phyloP scores from a whole-genome alignment of 352 stramenopile genomes.

The Globisporangium abappressorium region DNA sequence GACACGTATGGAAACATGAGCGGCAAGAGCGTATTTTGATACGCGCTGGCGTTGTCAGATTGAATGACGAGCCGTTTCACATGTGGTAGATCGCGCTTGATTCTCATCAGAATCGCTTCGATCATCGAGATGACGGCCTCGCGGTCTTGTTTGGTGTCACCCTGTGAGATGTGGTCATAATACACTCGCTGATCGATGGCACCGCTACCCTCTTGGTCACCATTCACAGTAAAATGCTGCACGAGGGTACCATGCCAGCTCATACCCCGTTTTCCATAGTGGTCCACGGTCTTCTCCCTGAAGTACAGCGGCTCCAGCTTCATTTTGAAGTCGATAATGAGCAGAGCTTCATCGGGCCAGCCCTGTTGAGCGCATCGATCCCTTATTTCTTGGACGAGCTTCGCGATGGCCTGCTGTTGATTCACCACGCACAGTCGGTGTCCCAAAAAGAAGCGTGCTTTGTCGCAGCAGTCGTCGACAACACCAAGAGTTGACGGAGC shows the following conservation, averaged over 20 bases:
- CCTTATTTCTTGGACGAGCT: constrained; percentile 1
- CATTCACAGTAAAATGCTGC: constrained; percentile 17
- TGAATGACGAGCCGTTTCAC: constrained; percentile 22
- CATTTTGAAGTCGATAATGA: constrained; percentile 40
- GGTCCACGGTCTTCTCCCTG: constrained; percentile 28
- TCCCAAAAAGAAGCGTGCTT: no score
- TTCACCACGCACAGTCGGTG: constrained; percentile 23
- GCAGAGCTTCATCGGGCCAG: constrained; percentile 19
- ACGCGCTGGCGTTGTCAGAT: constrained; percentile 30
- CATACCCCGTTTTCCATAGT: constrained; percentile 34
- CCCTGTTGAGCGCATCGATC: background rate
- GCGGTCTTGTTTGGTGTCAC: constrained; percentile 28
- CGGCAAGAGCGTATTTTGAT: constrained; percentile 25
- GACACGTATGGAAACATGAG: constrained; percentile 21
- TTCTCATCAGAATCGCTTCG: constrained; percentile 25
- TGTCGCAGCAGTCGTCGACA: no score
- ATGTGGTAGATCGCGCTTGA: constrained; percentile 17
- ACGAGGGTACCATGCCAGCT: constrained; percentile 28
- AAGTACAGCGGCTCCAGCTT: constrained; percentile 28
- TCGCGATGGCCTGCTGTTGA: constrained; percentile 15
- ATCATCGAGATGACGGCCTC: constrained; percentile 22
- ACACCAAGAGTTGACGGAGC: no score
- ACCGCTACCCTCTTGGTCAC: background rate
- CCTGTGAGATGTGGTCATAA: constrained; percentile 22
- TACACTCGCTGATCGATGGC: constrained; percentile 19